A percentile compares a stretch with the other conserved stretches of the same genome.
Evolutionary conservation across 805 yeast species (phyloP).

Genomic region (Cyberlindnera petersonii): DNA sequence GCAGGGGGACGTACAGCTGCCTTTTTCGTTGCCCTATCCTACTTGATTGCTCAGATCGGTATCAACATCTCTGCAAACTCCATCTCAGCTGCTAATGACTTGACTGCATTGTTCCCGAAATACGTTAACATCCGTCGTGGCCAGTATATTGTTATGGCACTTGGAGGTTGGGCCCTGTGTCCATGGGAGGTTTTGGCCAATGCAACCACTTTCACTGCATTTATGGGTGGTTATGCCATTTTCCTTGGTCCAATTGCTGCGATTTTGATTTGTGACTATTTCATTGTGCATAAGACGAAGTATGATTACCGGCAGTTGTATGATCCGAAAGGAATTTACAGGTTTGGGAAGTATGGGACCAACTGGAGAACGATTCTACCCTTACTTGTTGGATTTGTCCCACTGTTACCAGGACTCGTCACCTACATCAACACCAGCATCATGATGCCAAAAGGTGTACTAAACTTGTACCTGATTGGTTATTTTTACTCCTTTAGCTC

Average conservation of each 20-base stretch:
- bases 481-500: constrained; percentile 15
- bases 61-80: constrained; percentile 71
- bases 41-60: constrained; percentile 72
- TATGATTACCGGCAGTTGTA: constrained; percentile 9
- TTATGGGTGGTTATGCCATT: constrained; percentile 19
- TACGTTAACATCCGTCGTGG: constrained; percentile 63
- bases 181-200: constrained; percentile 19
- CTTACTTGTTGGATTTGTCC: constrained; percentile 14
- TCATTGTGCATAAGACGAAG: constrained; percentile 13
- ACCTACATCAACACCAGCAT: constrained; percentile 13
- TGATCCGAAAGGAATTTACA: constrained; percentile 12
- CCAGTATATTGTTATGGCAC: constrained; percentile 13
- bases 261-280: constrained; percentile 16
- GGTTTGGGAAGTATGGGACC: constrained; percentile 11
- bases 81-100: constrained; percentile 64
- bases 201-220: constrained; percentile 15
- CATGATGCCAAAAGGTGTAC: constrained; percentile 7
- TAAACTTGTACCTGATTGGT: constrained; percentile 15
- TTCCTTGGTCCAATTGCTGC: constrained; percentile 19
- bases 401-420: constrained; percentile 17
- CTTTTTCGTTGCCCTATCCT: constrained; percentile 62
- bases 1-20: constrained; percentile 70
- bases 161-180: constrained; percentile 18
- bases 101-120: constrained; percentile 59
- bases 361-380: constrained; percentile 16